Base-by-base conservation (phyloP, 139 green algal species). In the Edaphochlamys debaryana region DNA sequence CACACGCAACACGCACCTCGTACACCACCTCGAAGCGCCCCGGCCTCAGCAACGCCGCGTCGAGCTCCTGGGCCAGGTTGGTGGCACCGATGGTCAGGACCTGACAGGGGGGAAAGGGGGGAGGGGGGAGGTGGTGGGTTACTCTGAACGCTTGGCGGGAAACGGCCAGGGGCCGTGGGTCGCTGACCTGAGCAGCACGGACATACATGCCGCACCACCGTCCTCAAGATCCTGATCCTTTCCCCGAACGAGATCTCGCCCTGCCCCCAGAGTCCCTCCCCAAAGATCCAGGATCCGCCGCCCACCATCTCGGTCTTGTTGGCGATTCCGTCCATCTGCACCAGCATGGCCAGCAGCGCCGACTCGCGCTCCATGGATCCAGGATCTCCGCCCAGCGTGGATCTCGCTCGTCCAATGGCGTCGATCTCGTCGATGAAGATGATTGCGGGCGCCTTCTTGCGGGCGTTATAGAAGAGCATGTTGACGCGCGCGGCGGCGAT, bases 371-470 rank as follows among this genome's bases (percentile, higher is more conserved):
- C 91, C 87, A 89, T 88, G 56, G 63, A 85, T 19, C 91, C 91
- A 0, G 87, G 86, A 79, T 94, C 91, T 76, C 67, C 74, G n/a
- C 77, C 88, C 37, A 87, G 64, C 25, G 52, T 77, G 38, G 69
- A 84, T 41, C 88, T 79, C 62, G 84, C 84, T 22, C 84, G 68
- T 29, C 84, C 84, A 50, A 88, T 95, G 50, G 96, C 96, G 79
- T 99, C 96, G 74, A 99, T 97, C 87, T 99, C 97, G 86, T 99
- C 97, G 62, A 99, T 98, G 91, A 99, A 99, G 67, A 99, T 93
- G 90, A 99, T 99, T 91, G 96, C 98, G 40, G 97, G 97, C 29
- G 95, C 81, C 64, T 85, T 86, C 62, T 90, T 85, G 63, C 87
- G 86, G 9, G 90, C 90, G 25, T 82, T 86, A 37, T 90, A 74